Evolutionary conservation across 2,329 filamentous ascomycete genomes (phyloP).

Genomic region (Albophoma yamanashiensis): DNA sequence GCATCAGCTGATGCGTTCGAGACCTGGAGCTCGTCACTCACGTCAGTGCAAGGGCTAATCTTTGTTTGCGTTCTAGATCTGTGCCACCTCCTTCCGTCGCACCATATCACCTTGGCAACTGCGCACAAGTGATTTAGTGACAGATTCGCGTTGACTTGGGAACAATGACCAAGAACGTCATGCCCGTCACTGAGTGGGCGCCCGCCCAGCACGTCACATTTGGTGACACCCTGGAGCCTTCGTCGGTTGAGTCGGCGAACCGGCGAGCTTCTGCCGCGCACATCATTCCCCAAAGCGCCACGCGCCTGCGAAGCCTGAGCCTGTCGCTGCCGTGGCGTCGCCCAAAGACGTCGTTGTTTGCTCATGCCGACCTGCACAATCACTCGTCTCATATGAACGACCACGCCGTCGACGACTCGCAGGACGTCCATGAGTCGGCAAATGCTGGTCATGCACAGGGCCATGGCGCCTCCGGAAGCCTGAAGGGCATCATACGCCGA

Average conservation of each 20-base stretch:
- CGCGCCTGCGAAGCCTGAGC: slow-evolving; percentile 37
- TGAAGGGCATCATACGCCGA: slow-evolving; percentile 43
- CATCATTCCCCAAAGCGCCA: slow-evolving; percentile 17
- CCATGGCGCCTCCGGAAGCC: slow-evolving; percentile 16
- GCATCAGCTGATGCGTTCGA: neutral
- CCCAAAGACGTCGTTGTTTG: slow-evolving; percentile 31
- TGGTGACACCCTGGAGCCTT: slow-evolving; percentile 26
- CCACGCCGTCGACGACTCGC: slow-evolving; percentile 20
- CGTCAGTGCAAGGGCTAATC: neutral
- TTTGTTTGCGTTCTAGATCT: neutral
- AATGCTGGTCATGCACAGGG: slow-evolving; percentile 13
- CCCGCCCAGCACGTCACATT: slow-evolving; percentile 28
- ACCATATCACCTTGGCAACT: too few species aligned
- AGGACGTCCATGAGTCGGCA: slow-evolving; percentile 12
- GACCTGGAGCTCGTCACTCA: neutral
- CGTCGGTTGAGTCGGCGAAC: neutral
- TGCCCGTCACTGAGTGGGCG: slow-evolving; percentile 30
- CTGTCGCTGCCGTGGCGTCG: slow-evolving; percentile 38
- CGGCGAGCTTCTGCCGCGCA: slow-evolving; percentile 4
- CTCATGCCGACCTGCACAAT: slow-evolving; percentile 18
- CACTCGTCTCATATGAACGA: slow-evolving; percentile 19
- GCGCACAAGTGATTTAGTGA: too few species aligned
- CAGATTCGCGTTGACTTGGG: neutral
- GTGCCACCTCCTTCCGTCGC: neutral
- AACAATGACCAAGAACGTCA: slow-evolving; percentile 24